Conservation (phyloP, 2,329 filamentous ascomycete genomes). For the Thelonectria rubi region DNA sequence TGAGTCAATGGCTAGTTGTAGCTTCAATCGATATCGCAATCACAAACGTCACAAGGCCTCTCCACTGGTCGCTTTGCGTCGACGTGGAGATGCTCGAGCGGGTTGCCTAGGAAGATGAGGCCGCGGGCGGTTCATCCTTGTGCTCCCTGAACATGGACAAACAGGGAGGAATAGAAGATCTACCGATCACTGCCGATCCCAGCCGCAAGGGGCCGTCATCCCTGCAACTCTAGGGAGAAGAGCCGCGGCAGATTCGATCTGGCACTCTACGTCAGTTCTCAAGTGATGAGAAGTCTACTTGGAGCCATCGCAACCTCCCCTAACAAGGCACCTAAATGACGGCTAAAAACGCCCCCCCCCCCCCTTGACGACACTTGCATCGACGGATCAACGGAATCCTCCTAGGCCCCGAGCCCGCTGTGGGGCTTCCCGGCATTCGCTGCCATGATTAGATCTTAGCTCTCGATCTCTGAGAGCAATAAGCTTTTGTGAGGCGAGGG, state of each 20-base stretch:
- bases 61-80: neutral
- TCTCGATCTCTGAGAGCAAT: neutral
- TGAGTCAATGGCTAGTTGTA: neutral
- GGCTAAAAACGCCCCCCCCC: neutral
- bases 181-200: neutral
- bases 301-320: no score
- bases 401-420: neutral
- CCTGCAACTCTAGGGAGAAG: neutral
- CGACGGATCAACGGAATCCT: neutral
- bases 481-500: neutral
- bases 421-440: neutral
- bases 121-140: no score
- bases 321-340: neutral
- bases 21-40: neutral
- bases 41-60: neutral
- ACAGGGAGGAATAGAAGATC: neutral
- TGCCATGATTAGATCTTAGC: neutral
- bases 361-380: neutral
- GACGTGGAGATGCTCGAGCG: neutral
- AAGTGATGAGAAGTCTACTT: neutral
- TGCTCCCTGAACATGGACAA: neutral
- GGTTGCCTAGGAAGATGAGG: neutral
- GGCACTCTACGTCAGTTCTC: no score
- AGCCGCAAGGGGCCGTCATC: neutral
- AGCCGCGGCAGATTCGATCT: no score